These are phyloP conservation scores for Psilocybe sp. DNA, from an alignment of 768 basidiomycete species.

Conservation along the genomic window DNA sequence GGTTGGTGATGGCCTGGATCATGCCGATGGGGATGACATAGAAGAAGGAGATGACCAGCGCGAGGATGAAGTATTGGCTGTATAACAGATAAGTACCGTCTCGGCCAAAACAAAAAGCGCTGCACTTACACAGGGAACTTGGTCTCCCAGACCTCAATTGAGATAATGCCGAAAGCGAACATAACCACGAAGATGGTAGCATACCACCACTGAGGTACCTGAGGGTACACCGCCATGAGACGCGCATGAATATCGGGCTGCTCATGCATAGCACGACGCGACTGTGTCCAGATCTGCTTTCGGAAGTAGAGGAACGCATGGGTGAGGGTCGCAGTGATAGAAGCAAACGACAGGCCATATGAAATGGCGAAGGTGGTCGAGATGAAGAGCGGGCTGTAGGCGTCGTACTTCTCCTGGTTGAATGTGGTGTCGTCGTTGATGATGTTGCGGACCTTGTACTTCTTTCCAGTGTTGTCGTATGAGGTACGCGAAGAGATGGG, in stretches of 20 bases:
- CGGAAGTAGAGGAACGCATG: constrained; percentile 76
- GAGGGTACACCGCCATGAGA: constrained; percentile 72
- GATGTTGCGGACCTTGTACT: constrained; percentile 59
- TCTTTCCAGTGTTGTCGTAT: constrained; percentile 58
- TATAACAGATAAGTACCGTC: not conserved
- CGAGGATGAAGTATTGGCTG: constrained; percentile 59
- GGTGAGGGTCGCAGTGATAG: constrained; percentile 70
- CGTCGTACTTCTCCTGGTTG: constrained; percentile 50
- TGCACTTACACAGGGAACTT: constrained; percentile 65
- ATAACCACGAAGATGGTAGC: constrained; percentile 60
- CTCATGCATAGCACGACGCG: constrained; percentile 68
- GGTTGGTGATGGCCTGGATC: constrained; percentile 77
- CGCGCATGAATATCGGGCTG: constrained; percentile 85
- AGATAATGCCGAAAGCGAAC: constrained; percentile 66
- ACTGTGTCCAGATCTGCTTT: constrained; percentile 73
- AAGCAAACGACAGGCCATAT: constrained; percentile 82
- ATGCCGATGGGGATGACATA: constrained; percentile 71
- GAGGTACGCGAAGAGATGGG: constrained; percentile 68
- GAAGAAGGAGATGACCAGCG: constrained; percentile 59
- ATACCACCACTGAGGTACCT: constrained; percentile 89
- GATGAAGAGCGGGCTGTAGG: constrained; percentile 62
- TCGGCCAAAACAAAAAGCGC: constrained; percentile 14
- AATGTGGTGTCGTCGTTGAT: constrained; percentile 52
- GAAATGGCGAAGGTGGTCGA: constrained; percentile 74
- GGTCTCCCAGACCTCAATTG: constrained; percentile 74